Evolutionary conservation across 73 alveolate genomes (phyloP).

Genomic region (Diophrys sp.): DNA sequence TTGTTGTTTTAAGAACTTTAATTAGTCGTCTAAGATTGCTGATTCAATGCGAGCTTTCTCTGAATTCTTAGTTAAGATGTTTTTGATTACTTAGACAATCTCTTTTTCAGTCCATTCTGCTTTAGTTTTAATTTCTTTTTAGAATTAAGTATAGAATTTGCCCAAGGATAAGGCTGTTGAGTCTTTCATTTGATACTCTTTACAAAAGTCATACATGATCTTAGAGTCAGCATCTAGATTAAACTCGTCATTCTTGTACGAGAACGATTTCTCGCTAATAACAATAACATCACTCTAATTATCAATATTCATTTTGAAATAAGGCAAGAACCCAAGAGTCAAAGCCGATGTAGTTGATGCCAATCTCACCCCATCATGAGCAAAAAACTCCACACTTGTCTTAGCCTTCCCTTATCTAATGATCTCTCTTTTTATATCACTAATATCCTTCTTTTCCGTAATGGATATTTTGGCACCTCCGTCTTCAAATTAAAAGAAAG

Average conservation of each 20-base stretch:
- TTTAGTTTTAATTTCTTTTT: not conserved
- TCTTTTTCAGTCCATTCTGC: slow-evolving; percentile 24
- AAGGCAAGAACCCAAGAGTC: slow-evolving; percentile 30
- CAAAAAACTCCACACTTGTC: slow-evolving; percentile 8
- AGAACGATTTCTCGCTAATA: slow-evolving; percentile 48
- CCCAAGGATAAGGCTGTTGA: slow-evolving; percentile 34
- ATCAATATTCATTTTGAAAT: slow-evolving; percentile 43
- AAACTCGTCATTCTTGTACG: slow-evolving; percentile 35
- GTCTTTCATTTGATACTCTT: slow-evolving; percentile 40
- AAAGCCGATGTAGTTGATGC: slow-evolving; percentile 17
- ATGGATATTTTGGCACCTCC: not conserved
- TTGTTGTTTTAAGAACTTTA: too few relatives aligned
- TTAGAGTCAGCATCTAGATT: slow-evolving; percentile 33
- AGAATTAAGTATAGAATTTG: slow-evolving; percentile 16
- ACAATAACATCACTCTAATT: slow-evolving; percentile 19
- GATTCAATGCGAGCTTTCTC: too few relatives aligned
- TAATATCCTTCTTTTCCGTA: not conserved
- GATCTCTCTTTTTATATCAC: not conserved
- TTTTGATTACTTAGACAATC: slow-evolving; percentile 18
- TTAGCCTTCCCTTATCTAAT: slow-evolving; percentile 12
- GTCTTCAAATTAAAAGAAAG: not conserved
- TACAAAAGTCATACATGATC: slow-evolving; percentile 41
- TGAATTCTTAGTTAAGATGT: too few relatives aligned
- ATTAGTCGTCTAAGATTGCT: too few relatives aligned
- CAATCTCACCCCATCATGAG: slow-evolving; percentile 38